Evolutionary conservation across 2,329 filamentous ascomycete genomes (phyloP), one percentile per base, ranked within the genome.

Genomic region (Aspergillus tubingensis): DNA sequence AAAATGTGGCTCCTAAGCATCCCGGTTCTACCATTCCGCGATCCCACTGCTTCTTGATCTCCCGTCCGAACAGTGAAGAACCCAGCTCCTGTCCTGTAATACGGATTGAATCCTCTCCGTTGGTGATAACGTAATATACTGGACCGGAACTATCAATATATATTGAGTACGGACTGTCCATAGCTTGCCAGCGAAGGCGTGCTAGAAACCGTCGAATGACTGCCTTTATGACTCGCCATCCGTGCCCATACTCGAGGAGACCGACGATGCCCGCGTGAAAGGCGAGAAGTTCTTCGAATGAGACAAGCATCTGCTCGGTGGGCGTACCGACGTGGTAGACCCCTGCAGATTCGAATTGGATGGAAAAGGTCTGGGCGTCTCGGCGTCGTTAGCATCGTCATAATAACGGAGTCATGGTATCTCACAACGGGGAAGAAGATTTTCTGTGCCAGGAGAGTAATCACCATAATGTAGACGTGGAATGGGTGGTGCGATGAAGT

Each of bases 261-360:
- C 47, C 47, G 25, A 32, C 19, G 4, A 50, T 50, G 8, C 47
- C 47, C 1, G 47, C 47, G 27, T 50, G n/a, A 27, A 50, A 50
- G 15, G 25, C 25, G 47, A 50, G 47, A n/a, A 50, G 47, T 19
- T 32, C 47, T 50, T 50, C 47, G 25, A 50, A 50, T 8, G 47
- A 50, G 8, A 50, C 47, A 8, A 50, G 47, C 47, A 50, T 50
- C 32, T 50, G 47, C 8, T 50, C 15, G 8, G 47, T 17, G 25
- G 47, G 47, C 1, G 47, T 50, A n/a, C 47, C 47, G 47, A 50
- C 25, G 15, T 50, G 47, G 47, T 50, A 50, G 25, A 50, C n/a
- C 3, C 47, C 47, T 25, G 47, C n/a, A 8, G 47, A 50, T 50
- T 50, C 47, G 25, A 50, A 50, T 50, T 50, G 47, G 47, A 50